phyloP scores from a whole-genome alignment of 2,329 filamentous ascomycete genomes.

The Hymenoscyphus salicellus region DNA sequence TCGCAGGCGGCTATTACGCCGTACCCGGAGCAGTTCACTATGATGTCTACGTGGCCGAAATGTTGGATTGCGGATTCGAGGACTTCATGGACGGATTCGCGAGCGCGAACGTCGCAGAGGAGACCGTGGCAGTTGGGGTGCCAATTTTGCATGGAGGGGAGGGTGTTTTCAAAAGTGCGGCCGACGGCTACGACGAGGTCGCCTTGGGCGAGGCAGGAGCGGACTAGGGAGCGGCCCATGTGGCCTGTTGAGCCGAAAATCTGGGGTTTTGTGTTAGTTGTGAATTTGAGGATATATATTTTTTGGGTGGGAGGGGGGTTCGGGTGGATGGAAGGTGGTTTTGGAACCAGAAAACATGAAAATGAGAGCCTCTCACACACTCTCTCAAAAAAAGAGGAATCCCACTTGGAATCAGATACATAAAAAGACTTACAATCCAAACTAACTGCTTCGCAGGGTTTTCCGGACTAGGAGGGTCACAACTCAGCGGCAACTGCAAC shows the following conservation, averaged over 20 bases:
- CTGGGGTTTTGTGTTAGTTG: slow-evolving; percentile 42
- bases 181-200: slow-evolving; percentile 87
- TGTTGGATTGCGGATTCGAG: slow-evolving; percentile 67
- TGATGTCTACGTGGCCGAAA: slow-evolving; percentile 81
- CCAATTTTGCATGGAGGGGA: slow-evolving; percentile 68
- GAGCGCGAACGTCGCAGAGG: slow-evolving; percentile 86
- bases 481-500: slow-evolving; percentile 73
- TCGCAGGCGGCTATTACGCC: slow-evolving; percentile 94
- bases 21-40: slow-evolving; percentile 92
- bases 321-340: neutral
- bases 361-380: neutral
- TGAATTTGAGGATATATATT: neutral
- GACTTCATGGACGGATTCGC: slow-evolving; percentile 70
- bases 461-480: slow-evolving; percentile 73
- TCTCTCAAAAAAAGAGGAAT: neutral
- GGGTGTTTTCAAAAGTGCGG: slow-evolving; percentile 72
- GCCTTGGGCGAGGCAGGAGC: slow-evolving; percentile 72
- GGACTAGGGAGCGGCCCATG: slow-evolving; percentile 87
- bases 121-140: slow-evolving; percentile 71
- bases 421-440: slow-evolving; percentile 69
- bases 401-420: neutral
- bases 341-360: neutral
- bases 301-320: neutral
- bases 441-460: slow-evolving; percentile 72
- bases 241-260: slow-evolving; percentile 97